phyloP scores from a whole-genome alignment of 2,329 filamentous ascomycete genomes.

The Cladorrhinum sp. region DNA sequence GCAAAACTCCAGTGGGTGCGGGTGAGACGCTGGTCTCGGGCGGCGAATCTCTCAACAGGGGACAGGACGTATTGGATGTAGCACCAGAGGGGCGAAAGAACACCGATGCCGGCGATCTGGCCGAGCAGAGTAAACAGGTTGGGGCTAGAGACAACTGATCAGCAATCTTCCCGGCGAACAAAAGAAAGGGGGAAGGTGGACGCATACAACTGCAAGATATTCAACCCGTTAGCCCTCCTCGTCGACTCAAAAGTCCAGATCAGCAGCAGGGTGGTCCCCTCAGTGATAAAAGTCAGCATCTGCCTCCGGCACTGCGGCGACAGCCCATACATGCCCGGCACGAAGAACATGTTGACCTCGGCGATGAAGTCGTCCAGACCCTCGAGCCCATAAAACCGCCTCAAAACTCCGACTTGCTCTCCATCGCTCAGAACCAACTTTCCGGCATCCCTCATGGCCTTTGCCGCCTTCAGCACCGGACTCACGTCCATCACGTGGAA shows the following conservation, averaged over 20 bases:
- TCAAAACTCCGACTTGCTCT: constrained; percentile 3
- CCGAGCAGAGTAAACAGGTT: constrained; percentile 15
- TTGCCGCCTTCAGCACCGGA: not conserved
- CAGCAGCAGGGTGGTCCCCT: constrained; percentile 13
- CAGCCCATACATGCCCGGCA: constrained; percentile 16
- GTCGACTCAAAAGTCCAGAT: constrained; percentile 22
- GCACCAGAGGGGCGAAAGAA: constrained; percentile 18
- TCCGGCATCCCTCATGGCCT: constrained; percentile 2
- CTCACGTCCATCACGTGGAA: constrained; percentile 12
- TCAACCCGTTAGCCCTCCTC: constrained; percentile 20
- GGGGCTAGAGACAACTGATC: constrained; percentile 5
- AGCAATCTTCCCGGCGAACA: not conserved
- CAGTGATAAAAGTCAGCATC: constrained; percentile 18
- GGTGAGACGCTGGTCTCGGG: constrained; percentile 22
- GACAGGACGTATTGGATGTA: constrained; percentile 21
- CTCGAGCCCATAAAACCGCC: constrained; percentile 13
- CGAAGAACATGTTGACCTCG: constrained; percentile 19
- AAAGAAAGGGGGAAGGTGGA: not conserved
- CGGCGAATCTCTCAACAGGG: constrained; percentile 19
- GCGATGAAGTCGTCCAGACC: constrained; percentile 19
- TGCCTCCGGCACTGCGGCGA: constrained; percentile 12
- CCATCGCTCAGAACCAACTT: not conserved
- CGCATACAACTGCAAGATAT: constrained; percentile 14
- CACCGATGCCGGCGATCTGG: constrained; percentile 19
- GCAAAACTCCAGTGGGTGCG: constrained; percentile 2